phyloP scores from a whole-genome alignment of 2,329 filamentous ascomycete species.

The Calonectria crousiana region DNA sequence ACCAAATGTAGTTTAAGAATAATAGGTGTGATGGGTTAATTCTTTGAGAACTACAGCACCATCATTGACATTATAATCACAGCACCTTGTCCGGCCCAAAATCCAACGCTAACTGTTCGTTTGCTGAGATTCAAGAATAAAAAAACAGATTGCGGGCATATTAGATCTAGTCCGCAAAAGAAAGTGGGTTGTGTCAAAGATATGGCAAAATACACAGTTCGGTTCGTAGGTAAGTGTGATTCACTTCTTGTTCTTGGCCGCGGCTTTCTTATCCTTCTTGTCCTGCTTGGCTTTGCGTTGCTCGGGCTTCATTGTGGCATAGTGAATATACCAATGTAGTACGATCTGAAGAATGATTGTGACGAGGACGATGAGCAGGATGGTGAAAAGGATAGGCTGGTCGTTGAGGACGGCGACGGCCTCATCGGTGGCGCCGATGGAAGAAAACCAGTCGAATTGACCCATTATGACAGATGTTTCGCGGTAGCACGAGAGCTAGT shows the following conservation, averaged over 20 bases:
- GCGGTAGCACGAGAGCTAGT: background rate
- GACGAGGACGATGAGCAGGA: slow-evolving; percentile 67
- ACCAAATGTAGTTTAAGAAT: background rate
- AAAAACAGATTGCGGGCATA: background rate
- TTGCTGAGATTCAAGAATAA: background rate
- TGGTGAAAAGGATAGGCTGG: slow-evolving; percentile 70
- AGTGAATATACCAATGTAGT: slow-evolving; percentile 70
- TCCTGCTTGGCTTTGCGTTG: slow-evolving; percentile 67
- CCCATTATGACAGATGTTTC: slow-evolving; percentile 51
- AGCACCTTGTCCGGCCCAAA: background rate
- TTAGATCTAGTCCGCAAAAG: background rate
- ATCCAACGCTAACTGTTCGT: slow-evolving; percentile 13
- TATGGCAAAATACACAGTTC: background rate
- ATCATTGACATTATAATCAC: background rate
- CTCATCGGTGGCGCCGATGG: slow-evolving; percentile 68
- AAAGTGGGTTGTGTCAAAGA: background rate
- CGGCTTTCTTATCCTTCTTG: slow-evolving; percentile 56
- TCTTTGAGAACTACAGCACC: background rate
- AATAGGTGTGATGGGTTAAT: background rate
- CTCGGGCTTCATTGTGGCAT: slow-evolving; percentile 70
- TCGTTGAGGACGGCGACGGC: slow-evolving; percentile 72
- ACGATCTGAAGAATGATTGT: slow-evolving; percentile 59
- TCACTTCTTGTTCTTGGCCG: slow-evolving; percentile 38
- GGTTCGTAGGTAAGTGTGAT: background rate
- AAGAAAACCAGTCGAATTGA: slow-evolving; percentile 68